These are phyloP conservation scores for Colletotrichum endophyticum DNA, from an alignment of 2,329 filamentous ascomycete species.

Conservation along the genomic window DNA sequence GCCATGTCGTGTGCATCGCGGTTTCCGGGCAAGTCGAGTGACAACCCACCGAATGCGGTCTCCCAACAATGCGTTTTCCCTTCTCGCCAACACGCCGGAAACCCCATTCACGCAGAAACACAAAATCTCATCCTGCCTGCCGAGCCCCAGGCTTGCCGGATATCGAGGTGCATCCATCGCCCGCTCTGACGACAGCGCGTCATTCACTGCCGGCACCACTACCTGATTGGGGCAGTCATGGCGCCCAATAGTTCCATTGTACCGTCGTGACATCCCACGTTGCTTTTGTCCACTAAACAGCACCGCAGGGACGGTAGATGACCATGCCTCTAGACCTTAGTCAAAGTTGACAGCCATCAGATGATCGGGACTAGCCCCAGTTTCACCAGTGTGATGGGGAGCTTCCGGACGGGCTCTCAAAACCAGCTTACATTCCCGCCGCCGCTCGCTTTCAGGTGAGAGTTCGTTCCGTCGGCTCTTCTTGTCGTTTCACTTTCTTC, in stretches of 20 bases:
- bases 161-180: conserved; percentile 9
- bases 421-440: conserved; percentile 16
- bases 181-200: conserved; percentile 13
- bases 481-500: conserved; percentile 17
- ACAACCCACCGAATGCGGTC: background rate
- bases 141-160: background rate
- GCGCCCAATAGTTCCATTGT: conserved; percentile 19
- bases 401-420: conserved; percentile 14
- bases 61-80: background rate
- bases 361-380: conserved; percentile 20
- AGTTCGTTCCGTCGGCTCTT: background rate
- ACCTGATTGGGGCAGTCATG: conserved; percentile 14
- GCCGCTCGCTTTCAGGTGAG: background rate
- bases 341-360: conserved; percentile 14
- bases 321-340: conserved; percentile 4
- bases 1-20: background rate
- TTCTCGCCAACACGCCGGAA: background rate
- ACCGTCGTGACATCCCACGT: conserved; percentile 13
- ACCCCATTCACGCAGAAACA: background rate
- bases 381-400: conserved; percentile 18
- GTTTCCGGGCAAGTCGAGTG: background rate
- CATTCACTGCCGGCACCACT: conserved; percentile 13
- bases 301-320: conserved; percentile 17
- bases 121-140: background rate
- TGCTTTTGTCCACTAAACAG: conserved; percentile 18